phyloP scores from a whole-genome alignment of 1,284 basidiomycete species.

The Moesziomyces parantarcticus region DNA sequence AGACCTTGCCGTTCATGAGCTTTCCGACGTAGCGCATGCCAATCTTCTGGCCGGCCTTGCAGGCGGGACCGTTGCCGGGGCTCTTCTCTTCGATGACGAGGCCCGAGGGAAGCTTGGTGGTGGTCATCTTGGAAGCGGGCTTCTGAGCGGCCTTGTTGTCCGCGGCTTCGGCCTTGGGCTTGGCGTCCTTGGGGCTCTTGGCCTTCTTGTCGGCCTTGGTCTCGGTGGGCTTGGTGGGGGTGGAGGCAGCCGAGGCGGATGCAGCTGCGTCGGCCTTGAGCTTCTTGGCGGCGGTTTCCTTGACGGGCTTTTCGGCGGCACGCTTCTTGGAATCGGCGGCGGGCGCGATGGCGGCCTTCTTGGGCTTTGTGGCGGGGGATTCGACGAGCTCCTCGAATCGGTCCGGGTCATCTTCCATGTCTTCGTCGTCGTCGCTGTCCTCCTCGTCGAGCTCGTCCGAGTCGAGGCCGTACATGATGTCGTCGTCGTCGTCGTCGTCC shows the following conservation, averaged over 20 bases:
- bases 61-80: constrained; percentile 81
- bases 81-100: constrained; percentile 82
- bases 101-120: constrained; percentile 76
- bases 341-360: constrained; percentile 42
- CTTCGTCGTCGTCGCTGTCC: constrained; percentile 54
- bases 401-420: constrained; percentile 53
- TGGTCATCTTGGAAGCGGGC: constrained; percentile 41
- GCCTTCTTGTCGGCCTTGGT: constrained; percentile 64
- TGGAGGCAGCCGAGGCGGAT: constrained; percentile 54
- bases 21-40: constrained; percentile 92
- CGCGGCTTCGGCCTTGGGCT: constrained; percentile 44
- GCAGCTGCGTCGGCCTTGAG: constrained; percentile 71
- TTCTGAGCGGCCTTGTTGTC: constrained; percentile 53
- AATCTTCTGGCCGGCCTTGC: constrained; percentile 85
- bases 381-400: constrained; percentile 49
- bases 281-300: constrained; percentile 73
- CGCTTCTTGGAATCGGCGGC: constrained; percentile 73
- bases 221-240: constrained; percentile 69
- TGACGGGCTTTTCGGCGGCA: constrained; percentile 71
- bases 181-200: constrained; percentile 45
- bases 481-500: constrained; percentile 70
- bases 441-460: constrained; percentile 61
- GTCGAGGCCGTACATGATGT: constrained; percentile 68
- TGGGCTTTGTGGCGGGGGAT: constrained; percentile 29
- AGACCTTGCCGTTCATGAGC: constrained; percentile 83